Evolutionary conservation across 164 flowering plant genomes (phyloP).

Genomic region (Warburgia ugandensis): DNA sequence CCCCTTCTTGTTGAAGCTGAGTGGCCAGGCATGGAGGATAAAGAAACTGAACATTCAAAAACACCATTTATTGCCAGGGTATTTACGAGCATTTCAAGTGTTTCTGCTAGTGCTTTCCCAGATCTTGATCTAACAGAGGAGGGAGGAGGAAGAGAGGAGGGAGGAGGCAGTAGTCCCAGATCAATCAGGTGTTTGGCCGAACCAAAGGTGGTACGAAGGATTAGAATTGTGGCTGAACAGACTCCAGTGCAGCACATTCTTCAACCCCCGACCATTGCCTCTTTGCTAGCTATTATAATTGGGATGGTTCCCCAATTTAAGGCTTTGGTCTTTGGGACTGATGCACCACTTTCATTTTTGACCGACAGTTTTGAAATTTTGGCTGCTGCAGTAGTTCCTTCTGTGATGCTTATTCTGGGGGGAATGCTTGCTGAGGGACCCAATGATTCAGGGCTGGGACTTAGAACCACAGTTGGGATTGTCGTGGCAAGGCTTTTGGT

Average conservation of each 20-base stretch:
- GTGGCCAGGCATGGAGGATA: conserved; percentile 91
- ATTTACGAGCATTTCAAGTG: conserved; percentile 39
- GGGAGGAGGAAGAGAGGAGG: conserved; percentile 9
- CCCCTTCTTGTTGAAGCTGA: conserved; percentile 84
- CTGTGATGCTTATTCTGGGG: conserved; percentile 64
- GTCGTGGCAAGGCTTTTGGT: conserved; percentile 60
- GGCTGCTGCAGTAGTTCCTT: conserved; percentile 65
- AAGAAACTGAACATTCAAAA: conserved; percentile 72
- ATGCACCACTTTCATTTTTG: conserved; percentile 68
- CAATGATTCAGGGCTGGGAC: conserved; percentile 44
- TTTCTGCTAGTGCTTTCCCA: conserved; percentile 37
- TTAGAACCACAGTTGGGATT: conserved; percentile 54
- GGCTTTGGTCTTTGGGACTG: conserved; percentile 48
- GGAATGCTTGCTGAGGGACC: conserved; percentile 80
- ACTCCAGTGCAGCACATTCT: conserved; percentile 74
- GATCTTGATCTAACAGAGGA: conserved; percentile 40
- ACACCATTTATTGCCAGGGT: conserved; percentile 68
- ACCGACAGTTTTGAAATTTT: conserved; percentile 57
- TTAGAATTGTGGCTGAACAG: conserved; percentile 74
- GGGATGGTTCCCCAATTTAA: conserved; percentile 66
- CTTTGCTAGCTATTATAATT: conserved; percentile 60
- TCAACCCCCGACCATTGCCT: conserved; percentile 88
- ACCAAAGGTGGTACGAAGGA: conserved; percentile 63
- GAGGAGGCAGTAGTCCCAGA: conserved; percentile 29
- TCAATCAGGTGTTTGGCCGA: conserved; percentile 69